These are phyloP conservation scores for Rhodotorula sp. DNA, from an alignment of 1,284 basidiomycete genomes.

Conservation along the genomic window DNA sequence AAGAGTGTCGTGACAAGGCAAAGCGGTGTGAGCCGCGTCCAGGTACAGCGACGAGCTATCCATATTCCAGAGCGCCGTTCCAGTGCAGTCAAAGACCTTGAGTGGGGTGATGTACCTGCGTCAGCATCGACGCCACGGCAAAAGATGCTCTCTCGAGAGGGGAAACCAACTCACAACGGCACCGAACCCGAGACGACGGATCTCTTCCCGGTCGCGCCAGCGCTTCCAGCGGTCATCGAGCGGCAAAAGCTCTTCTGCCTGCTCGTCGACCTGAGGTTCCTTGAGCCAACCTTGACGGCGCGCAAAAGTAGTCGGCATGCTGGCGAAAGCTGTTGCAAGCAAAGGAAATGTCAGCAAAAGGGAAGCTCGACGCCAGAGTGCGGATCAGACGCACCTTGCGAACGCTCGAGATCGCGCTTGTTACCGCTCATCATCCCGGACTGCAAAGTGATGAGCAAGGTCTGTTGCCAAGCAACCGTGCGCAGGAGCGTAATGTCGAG, in stretches of 20 bases:
- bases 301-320: slow-evolving; percentile 37
- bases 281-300: slow-evolving; percentile 39
- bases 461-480: slow-evolving; percentile 41
- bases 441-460: slow-evolving; percentile 28
- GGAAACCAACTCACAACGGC: slow-evolving; percentile 23
- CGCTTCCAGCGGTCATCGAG: slow-evolving; percentile 40
- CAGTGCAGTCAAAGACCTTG: slow-evolving; percentile 38
- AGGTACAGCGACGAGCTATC: slow-evolving; percentile 31
- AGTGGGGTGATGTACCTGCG: background rate
- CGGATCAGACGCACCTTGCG: slow-evolving; percentile 20
- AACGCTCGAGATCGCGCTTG: slow-evolving; percentile 40
- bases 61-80: slow-evolving; percentile 32
- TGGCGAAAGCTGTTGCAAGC: slow-evolving; percentile 14
- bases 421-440: slow-evolving; percentile 37
- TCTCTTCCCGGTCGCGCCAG: slow-evolving; percentile 39
- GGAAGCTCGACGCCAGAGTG: background rate
- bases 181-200: slow-evolving; percentile 34
- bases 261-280: slow-evolving; percentile 24
- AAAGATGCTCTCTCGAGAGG: background rate
- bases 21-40: slow-evolving; percentile 35
- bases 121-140: background rate
- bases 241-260: slow-evolving; percentile 21
- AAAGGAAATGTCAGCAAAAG: too few relatives aligned
- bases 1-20: slow-evolving; percentile 35
- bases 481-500: slow-evolving; percentile 34